Percentiles rank a stretch among this genome's conserved stretches.
phyloP scores from a whole-genome alignment of 192 early-diverging fungal genomes.

The Linnemannia schmuckeri region DNA sequence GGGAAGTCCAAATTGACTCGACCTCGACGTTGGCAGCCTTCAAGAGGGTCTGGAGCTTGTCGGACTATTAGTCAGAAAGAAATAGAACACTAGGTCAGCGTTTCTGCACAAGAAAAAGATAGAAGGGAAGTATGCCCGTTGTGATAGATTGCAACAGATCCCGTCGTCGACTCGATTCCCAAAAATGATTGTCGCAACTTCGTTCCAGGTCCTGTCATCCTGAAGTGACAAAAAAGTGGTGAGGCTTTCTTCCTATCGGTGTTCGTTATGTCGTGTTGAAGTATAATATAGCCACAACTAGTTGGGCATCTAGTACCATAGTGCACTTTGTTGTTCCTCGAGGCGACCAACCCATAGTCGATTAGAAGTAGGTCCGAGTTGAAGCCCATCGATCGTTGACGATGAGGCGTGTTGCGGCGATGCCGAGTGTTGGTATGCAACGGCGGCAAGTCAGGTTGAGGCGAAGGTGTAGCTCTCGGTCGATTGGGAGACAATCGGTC shows the following conservation, averaged over 20 bases:
- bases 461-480: background rate
- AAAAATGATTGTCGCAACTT: background rate
- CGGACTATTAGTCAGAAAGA: slow-evolving; percentile 71
- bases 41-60: slow-evolving; percentile 94
- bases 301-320: background rate
- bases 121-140: background rate
- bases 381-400: too few relatives aligned
- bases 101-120: background rate
- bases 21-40: slow-evolving; percentile 92
- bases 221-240: background rate
- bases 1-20: slow-evolving; percentile 94
- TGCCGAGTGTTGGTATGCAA: background rate
- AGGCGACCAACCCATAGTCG: too few relatives aligned
- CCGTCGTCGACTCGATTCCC: background rate
- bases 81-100: background rate
- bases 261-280: background rate
- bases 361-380: too few relatives aligned
- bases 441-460: background rate
- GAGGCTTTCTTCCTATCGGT: background rate
- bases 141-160: background rate
- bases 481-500: background rate
- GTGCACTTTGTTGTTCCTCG: too few relatives aligned
- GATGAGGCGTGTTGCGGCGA: background rate
- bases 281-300: background rate
- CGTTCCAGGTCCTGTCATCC: background rate